Conservation (phyloP, 1,139 yeast species). For the Magnusiomyces fungicola region DNA sequence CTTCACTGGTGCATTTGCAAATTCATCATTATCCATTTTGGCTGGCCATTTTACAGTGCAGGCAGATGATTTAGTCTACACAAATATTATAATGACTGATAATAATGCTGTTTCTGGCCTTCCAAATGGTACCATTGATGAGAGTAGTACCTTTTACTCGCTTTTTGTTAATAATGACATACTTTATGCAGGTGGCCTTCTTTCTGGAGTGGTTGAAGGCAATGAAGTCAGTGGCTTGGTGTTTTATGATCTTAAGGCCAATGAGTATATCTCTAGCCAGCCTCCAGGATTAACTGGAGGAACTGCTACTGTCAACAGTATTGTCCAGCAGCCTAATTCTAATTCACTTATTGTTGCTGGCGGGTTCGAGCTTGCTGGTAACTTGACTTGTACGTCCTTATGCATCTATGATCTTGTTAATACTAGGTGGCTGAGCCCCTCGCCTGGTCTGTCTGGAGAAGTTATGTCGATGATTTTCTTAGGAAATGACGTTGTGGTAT, state of each 20-base stretch:
- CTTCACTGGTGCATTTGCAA: conserved; percentile 38
- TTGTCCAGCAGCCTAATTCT: conserved; percentile 46
- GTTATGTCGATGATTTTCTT: conserved; percentile 51
- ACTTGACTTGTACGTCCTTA: conserved; percentile 52
- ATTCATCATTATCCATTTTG: conserved; percentile 43
- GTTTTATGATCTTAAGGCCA: conserved; percentile 43
- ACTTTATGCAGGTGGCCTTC: conserved; percentile 47
- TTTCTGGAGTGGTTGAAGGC: conserved; percentile 35
- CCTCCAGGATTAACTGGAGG: conserved; percentile 37
- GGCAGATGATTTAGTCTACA: conserved; percentile 16
- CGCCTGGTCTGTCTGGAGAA: conserved; percentile 43
- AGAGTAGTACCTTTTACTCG: conserved; percentile 35
- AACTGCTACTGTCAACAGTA: conserved; percentile 42
- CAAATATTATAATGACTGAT: conserved; percentile 38
- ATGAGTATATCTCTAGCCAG: conserved; percentile 39
- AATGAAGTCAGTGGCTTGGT: conserved; percentile 38
- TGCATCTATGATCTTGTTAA: conserved; percentile 59
- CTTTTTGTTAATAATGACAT: conserved; percentile 39
- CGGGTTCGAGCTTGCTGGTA: conserved; percentile 53
- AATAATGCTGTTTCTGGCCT: conserved; percentile 31
- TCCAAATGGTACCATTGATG: conserved; percentile 31
- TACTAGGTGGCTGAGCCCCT: conserved; percentile 49
- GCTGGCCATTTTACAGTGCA: conserved; percentile 44
- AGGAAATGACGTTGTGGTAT: conserved; percentile 43
- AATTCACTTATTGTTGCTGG: conserved; percentile 69